These are phyloP conservation scores for Syzygium jambos DNA, from an alignment of 345 rosid species.

Conservation along the genomic window DNA sequence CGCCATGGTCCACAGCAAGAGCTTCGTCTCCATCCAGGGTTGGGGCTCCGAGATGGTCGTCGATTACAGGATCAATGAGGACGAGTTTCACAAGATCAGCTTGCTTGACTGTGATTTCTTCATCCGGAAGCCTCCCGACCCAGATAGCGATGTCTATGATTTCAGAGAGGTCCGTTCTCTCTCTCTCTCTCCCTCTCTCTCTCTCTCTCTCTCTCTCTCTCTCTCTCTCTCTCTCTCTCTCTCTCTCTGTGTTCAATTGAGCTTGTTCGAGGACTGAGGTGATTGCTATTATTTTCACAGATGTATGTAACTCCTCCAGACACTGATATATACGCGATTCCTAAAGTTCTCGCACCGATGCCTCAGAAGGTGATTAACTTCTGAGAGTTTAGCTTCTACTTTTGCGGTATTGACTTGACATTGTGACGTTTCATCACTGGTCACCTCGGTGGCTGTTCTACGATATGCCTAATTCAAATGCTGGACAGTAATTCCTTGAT, in stretches of 20 bases:
- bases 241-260: neutral
- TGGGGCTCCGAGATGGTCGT: constrained; percentile 91
- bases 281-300: constrained; percentile 14
- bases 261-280: neutral
- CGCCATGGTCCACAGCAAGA: constrained; percentile 61
- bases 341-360: constrained; percentile 82
- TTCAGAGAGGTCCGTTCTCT: constrained; percentile 66
- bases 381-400: neutral
- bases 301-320: constrained; percentile 98
- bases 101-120: constrained; percentile 90
- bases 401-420: neutral
- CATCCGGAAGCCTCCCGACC: constrained; percentile 90
- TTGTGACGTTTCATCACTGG: neutral
- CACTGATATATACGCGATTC: constrained; percentile 80
- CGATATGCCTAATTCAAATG: neutral
- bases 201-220: neutral
- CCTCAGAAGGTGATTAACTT: constrained; percentile 58
- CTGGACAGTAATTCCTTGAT: neutral
- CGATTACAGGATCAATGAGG: constrained; percentile 85
- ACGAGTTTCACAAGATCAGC: constrained; percentile 81
- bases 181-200: neutral
- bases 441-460: neutral
- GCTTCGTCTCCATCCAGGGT: constrained; percentile 63
- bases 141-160: constrained; percentile 87
- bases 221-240: neutral